phyloP scores from a whole-genome alignment of 371 early-diverging fungal genomes.

The Lichtheimia corymbifera region DNA sequence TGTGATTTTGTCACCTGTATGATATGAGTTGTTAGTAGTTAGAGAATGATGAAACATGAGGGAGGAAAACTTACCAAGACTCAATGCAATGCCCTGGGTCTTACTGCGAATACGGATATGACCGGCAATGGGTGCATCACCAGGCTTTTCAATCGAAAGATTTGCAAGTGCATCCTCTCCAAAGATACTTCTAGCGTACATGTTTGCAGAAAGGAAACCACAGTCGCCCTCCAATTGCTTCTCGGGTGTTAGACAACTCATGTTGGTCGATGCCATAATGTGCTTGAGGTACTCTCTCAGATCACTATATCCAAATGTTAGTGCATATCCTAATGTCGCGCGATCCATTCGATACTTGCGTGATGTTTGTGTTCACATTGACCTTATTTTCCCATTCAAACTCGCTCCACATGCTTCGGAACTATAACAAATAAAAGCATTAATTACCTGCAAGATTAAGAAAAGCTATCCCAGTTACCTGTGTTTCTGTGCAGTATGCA shows the following conservation, averaged over 20 bases:
- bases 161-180: slow-evolving; percentile 98
- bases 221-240: slow-evolving; percentile 92
- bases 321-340: neutral
- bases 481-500: slow-evolving; percentile 85
- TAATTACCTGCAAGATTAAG: neutral
- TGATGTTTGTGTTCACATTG: slow-evolving; percentile 88
- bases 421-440: slow-evolving; percentile 41
- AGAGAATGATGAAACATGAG: neutral
- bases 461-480: slow-evolving; percentile 35
- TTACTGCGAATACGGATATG: slow-evolving; percentile 97
- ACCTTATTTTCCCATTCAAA: slow-evolving; percentile 99
- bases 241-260: slow-evolving; percentile 94
- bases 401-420: slow-evolving; percentile 97
- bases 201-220: slow-evolving; percentile 93
- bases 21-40: too few species aligned
- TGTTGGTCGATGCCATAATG: slow-evolving; percentile 93
- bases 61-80: slow-evolving; percentile 62
- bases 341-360: slow-evolving; percentile 48
- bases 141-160: slow-evolving; percentile 86
- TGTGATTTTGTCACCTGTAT: slow-evolving; percentile 59
- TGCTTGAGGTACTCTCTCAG: slow-evolving; percentile 83
- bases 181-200: slow-evolving; percentile 94
- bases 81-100: slow-evolving; percentile 96
- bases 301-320: slow-evolving; percentile 53
- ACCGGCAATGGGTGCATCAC: slow-evolving; percentile 81